These are phyloP conservation scores for Talaromyces thailandensis DNA, from an alignment of 495 filamentous ascomycete genomes.

Conservation along the genomic window DNA sequence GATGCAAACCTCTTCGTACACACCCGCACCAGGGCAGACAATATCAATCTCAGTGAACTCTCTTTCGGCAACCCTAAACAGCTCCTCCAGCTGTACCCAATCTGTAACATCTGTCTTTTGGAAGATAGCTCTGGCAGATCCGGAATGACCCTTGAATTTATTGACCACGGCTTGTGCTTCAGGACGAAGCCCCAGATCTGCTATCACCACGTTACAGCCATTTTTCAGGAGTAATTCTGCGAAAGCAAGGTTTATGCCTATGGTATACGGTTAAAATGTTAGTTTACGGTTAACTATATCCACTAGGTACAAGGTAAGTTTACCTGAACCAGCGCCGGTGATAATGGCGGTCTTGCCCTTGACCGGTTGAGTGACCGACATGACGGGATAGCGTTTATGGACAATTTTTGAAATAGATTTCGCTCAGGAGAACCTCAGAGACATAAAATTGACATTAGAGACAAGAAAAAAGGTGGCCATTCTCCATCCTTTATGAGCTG, in stretches of 20 bases:
- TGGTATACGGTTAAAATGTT: neutral
- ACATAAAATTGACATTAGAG: neutral
- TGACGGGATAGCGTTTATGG: neutral
- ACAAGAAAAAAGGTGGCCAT: neutral
- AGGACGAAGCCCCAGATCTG: conserved; percentile 54
- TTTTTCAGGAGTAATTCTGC: conserved; percentile 46
- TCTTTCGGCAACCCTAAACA: conserved; percentile 45
- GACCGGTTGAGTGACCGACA: conserved; percentile 25
- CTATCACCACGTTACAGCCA: conserved; percentile 58
- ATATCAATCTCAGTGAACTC: conserved; percentile 55
- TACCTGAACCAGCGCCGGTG: conserved; percentile 64
- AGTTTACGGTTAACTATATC: neutral
- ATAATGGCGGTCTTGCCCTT: conserved; percentile 58
- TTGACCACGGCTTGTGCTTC: conserved; percentile 52
- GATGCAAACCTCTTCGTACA: conserved; percentile 49
- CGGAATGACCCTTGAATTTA: conserved; percentile 27
- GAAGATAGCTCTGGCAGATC: conserved; percentile 45
- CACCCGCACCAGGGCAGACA: conserved; percentile 60
- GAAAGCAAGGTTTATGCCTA: conserved; percentile 49
- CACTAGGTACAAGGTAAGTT: conserved; percentile 6
- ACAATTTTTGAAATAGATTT: neutral
- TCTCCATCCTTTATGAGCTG: neutral
- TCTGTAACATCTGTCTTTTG: conserved; percentile 52
- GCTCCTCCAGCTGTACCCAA: conserved; percentile 48
- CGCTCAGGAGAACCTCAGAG: neutral